phyloP scores from a whole-genome alignment of 805 yeast genomes.

The Candida multigemmis region DNA sequence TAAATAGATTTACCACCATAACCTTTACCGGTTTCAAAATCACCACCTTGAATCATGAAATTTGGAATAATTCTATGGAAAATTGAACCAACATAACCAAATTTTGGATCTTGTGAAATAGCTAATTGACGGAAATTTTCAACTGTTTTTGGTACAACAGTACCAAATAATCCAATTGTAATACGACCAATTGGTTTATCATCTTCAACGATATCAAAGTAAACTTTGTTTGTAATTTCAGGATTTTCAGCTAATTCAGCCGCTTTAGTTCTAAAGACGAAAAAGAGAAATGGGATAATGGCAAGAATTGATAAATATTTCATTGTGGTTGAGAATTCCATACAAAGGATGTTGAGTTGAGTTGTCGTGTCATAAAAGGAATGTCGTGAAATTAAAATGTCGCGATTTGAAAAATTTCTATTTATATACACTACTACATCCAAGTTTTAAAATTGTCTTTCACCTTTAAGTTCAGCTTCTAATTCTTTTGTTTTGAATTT shows the following conservation, averaged over 20 bases:
- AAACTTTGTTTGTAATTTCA: slow-evolving; percentile 69
- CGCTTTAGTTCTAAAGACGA: slow-evolving; percentile 4
- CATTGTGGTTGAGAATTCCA: slow-evolving; percentile 8
- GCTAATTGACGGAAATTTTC: slow-evolving; percentile 92
- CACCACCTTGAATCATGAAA: slow-evolving; percentile 43
- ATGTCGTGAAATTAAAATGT: background rate
- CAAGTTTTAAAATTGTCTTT: slow-evolving; percentile 24
- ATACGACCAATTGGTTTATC: slow-evolving; percentile 72
- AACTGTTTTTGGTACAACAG: slow-evolving; percentile 89
- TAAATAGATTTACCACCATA: slow-evolving; percentile 42
- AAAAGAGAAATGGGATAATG: slow-evolving; percentile 4
- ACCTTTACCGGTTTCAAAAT: slow-evolving; percentile 38
- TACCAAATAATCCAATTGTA: slow-evolving; percentile 81
- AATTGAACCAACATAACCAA: slow-evolving; percentile 34
- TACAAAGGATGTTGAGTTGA: no score
- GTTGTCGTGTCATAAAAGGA: background rate
- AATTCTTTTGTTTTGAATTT: slow-evolving; percentile 23
- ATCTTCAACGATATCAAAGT: slow-evolving; percentile 79
- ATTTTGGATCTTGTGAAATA: slow-evolving; percentile 42
- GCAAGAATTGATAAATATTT: slow-evolving; percentile 6
- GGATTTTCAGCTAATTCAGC: slow-evolving; percentile 31
- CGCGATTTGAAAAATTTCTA: background rate
- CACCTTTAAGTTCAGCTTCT: slow-evolving; percentile 34
- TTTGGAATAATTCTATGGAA: slow-evolving; percentile 41
- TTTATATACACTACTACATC: background rate